Conservation (phyloP, 192 early-diverging fungal genomes). For the Chytriomyces sp. region DNA sequence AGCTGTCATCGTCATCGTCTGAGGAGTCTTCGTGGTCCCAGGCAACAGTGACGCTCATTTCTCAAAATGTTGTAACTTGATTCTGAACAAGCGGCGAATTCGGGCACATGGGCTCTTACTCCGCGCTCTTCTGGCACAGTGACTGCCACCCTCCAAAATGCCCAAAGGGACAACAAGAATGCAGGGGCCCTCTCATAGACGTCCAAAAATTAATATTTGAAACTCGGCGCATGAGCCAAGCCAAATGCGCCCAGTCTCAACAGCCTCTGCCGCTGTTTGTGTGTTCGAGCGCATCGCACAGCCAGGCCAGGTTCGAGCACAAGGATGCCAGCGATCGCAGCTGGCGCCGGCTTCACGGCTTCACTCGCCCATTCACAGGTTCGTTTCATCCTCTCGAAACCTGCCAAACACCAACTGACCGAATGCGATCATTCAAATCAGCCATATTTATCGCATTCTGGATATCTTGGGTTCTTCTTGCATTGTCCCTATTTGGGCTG, state of each 20-base stretch:
- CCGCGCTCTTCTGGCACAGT: background rate
- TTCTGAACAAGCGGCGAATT: too few relatives aligned
- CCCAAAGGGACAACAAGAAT: background rate
- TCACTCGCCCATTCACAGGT: background rate
- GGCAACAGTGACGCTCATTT: background rate
- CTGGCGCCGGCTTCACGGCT: background rate
- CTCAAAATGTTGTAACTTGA: too few relatives aligned
- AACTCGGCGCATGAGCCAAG: background rate
- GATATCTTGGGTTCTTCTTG: background rate
- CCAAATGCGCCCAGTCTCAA: background rate
- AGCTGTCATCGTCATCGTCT: constrained; percentile 13
- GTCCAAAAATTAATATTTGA: background rate
- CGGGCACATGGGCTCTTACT: too few relatives aligned
- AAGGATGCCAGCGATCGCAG: background rate
- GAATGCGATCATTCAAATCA: too few relatives aligned
- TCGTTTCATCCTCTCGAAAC: too few relatives aligned
- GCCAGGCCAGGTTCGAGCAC: background rate
- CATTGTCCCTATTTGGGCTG: background rate
- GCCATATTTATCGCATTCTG: background rate
- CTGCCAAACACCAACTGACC: too few relatives aligned
- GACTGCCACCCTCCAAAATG: background rate
- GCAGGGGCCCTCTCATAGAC: background rate
- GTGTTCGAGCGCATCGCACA: background rate
- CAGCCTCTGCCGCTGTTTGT: background rate
- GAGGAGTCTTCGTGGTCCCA: constrained; percentile 14